Base-by-base conservation (phyloP, 129 eudicot genomes). In the Smallanthus sonchifolius region DNA sequence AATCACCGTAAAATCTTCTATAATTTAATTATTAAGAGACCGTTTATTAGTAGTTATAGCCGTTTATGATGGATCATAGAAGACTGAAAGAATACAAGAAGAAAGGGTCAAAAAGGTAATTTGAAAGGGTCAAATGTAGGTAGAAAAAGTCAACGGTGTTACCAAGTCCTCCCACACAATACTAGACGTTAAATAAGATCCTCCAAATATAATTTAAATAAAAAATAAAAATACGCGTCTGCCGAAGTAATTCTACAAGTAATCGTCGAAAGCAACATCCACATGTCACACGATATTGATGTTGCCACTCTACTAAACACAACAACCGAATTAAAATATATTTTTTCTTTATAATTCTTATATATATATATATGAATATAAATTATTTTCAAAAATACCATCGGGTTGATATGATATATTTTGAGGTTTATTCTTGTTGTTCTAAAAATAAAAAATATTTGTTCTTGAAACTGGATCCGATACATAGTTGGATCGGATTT, bases 261-360 rank as follows among this genome's bases (percentile, higher is more conserved):
- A 64, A 75, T 40, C 73, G 19, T 63, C 45, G 79, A 65, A 75
- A 65, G 72, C 65, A 49, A 75, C 79, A 8, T 39, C 73, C 79
- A 75, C 32, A 49, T 65, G 79, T 48, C 65, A 75, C 65, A 75
- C 42, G 10, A 48, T 20, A 39, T 65, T 60, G 75, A 73, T 61
- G 69, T 60, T 73, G 70, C 47, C 70, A 48, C 36, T 20, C 78
- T 62, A 40, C 61, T 34, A 11, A 13, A 73, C 57, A 73, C 19
- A 44, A 43, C n/a, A 6, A 10, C 9, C 2, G 34, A 32, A 45
- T 10, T 67, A 44, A 2, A 69, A 7, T 34, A 36, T 15, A 14
- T 36, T 5, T 36, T 32, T 48, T 48, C 7, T 15, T 2, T 40
- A 6, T 40, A 40, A n/a, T n/a, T n/a, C n/a, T n/a, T n/a, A n/a